Conservation (phyloP, 1,139 yeast genomes). For the Pichia cactophila region DNA sequence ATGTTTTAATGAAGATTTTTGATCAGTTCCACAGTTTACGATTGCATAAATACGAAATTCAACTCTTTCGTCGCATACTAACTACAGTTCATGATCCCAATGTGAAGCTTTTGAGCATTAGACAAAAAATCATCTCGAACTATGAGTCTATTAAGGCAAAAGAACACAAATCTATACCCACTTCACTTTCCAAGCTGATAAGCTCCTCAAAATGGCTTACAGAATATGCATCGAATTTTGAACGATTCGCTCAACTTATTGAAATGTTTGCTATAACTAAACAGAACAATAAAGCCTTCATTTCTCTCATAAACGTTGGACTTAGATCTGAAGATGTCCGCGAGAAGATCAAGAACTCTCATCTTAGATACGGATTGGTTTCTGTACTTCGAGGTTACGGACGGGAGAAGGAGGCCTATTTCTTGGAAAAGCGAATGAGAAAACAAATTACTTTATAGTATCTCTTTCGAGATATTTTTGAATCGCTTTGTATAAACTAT, state of each 20-base stretch:
- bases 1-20: slow-evolving; percentile 7
- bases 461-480: too few species aligned
- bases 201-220: slow-evolving; percentile 10
- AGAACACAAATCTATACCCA: neutral
- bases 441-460: neutral
- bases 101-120: slow-evolving; percentile 2
- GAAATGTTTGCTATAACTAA: slow-evolving; percentile 9
- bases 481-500: too few species aligned
- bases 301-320: slow-evolving; percentile 4
- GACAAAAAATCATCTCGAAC: slow-evolving; percentile 2
- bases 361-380: slow-evolving; percentile 5
- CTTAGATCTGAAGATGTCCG: slow-evolving; percentile 1
- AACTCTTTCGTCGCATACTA: slow-evolving; percentile 9
- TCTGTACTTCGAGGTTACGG: slow-evolving; percentile 1
- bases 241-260: slow-evolving; percentile 14
- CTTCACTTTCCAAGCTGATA: slow-evolving; percentile 7
- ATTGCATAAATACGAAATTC: slow-evolving; percentile 2
- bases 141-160: slow-evolving; percentile 2
- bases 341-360: slow-evolving; percentile 3
- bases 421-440: slow-evolving; percentile 2
- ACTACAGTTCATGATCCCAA: slow-evolving; percentile 1
- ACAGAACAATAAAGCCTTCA: slow-evolving; percentile 3
- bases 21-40: slow-evolving; percentile 11
- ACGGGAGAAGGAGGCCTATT: slow-evolving; percentile 5
- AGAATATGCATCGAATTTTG: slow-evolving; percentile 8